phyloP scores from a whole-genome alignment of 2,329 filamentous ascomycete species.

The Byssothecium circinans region DNA sequence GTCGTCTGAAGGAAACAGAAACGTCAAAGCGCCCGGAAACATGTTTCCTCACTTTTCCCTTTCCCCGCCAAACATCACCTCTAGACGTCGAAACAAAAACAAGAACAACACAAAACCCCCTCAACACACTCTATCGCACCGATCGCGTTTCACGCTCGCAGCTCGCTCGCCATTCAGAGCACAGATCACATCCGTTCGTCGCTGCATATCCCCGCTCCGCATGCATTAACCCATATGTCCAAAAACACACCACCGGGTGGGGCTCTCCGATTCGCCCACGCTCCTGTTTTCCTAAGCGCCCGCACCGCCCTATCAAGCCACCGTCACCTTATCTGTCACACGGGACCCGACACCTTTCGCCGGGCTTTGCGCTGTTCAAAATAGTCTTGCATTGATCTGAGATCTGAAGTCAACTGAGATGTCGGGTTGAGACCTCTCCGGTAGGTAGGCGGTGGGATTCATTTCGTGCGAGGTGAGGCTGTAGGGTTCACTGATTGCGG shows the following conservation, averaged over 20 bases:
- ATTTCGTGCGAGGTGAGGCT: too few species aligned
- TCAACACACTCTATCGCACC: too few species aligned
- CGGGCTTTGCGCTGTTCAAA: too few species aligned
- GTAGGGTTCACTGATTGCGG: too few species aligned
- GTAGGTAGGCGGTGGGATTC: too few species aligned
- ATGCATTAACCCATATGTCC: conserved; percentile 6
- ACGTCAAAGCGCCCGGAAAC: conserved; percentile 1
- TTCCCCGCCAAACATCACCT: neutral
- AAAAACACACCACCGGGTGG: neutral
- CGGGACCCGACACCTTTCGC: too few species aligned
- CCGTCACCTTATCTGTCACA: conserved; percentile 4
- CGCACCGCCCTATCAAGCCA: conserved; percentile 8
- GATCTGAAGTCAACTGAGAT: conserved; percentile 1
- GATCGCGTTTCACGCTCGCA: too few species aligned
- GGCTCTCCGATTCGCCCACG: conserved; percentile 1
- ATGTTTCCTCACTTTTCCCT: conserved; percentile 1
- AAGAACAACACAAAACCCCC: too few species aligned
- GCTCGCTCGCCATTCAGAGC: conserved; percentile 3
- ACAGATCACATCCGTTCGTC: conserved; percentile 5
- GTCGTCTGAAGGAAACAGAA: too few species aligned
- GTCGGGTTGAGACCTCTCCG: too few species aligned
- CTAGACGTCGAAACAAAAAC: neutral
- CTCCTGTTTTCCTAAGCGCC: conserved; percentile 11
- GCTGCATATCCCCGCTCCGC: conserved; percentile 3
- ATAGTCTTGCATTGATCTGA: too few species aligned